Base-by-base conservation (phyloP, 345 rosid genomes). In the Syzygium oleosum region DNA sequence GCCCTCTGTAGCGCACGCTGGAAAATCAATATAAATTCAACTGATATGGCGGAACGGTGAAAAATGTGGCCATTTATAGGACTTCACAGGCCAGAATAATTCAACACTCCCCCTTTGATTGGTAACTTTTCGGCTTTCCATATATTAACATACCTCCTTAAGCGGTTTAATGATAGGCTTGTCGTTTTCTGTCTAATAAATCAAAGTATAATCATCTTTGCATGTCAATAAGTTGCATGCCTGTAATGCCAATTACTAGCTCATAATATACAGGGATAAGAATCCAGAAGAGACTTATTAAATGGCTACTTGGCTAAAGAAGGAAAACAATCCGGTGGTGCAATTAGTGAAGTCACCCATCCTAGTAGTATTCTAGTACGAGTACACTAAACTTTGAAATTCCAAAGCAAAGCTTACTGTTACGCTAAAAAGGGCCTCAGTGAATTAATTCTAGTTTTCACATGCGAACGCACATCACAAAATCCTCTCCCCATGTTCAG, bases 121-220 rank as follows among this genome's bases (percentile, higher is more conserved):
- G 31, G 1, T 0, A 12, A 59, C 7, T 59, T 12, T 59, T 5
- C 0, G 0, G 7, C 2, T 59, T 59, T 59, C 7, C 15, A 59
- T 63, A 13, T n/a, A 63, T 29, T 14, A 63, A 8, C 3, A 13
- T 14, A 14, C 77, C 3, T 63, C 8, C 17, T 63, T 6, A n/a
- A n/a, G 77, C 0, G 38, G 77, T 63, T 63, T 63, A 14, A 61
- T 12, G 31, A 59, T 27, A 27, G 27, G 31, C 16, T 3, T 5
- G 0, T 59, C 68, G 7, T 27, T 27, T 59, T 59, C 31, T 8
- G 1, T 27, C 68, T n/a, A n/a, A 61, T 12, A 34, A 61, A 61
- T 16, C 17, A n/a, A 61, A 12, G 16, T 61, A 61, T 61, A 61
- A 9, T n/a, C 34, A 1, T n/a, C 68, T 27, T 61, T 34, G 59